These are phyloP conservation scores for Phytophthora syringae DNA, from an alignment of 352 stramenopile species.

Conservation along the genomic window DNA sequence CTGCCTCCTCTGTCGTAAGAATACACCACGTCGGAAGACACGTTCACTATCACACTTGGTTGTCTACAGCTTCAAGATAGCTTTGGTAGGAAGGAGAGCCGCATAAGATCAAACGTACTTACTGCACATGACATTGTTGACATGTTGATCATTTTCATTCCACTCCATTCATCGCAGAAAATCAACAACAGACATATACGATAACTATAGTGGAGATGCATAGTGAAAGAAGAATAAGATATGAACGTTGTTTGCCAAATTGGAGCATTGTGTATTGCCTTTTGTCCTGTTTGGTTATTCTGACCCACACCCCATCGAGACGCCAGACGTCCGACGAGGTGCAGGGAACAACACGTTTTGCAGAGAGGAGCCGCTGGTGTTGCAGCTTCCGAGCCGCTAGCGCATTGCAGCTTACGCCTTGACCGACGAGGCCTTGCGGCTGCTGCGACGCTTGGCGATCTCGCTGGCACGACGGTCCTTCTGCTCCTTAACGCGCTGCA, in stretches of 20 bases:
- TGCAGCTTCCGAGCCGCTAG: slow-evolving; percentile 27
- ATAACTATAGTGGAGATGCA: too few relatives aligned
- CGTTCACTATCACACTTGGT: slow-evolving; percentile 14
- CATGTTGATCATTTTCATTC: too few relatives aligned
- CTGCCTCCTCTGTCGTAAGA: slow-evolving; percentile 7
- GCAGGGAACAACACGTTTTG: slow-evolving; percentile 37
- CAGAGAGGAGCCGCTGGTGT: slow-evolving; percentile 29
- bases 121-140: too few relatives aligned
- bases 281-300: slow-evolving; percentile 52
- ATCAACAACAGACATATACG: too few relatives aligned
- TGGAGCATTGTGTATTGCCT: slow-evolving; percentile 47
- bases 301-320: slow-evolving; percentile 23
- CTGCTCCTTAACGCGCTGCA: slow-evolving; percentile 98
- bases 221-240: neutral
- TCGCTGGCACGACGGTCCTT: slow-evolving; percentile 97
- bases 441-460: slow-evolving; percentile 98
- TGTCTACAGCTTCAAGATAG: neutral
- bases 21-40: slow-evolving; percentile 23
- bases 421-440: slow-evolving; percentile 93
- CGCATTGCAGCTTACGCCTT: slow-evolving; percentile 79
- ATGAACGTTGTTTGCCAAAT: slow-evolving; percentile 35
- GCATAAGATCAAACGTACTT: slow-evolving; percentile 1
- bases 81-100: neutral
- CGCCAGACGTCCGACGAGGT: slow-evolving; percentile 2
- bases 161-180: too few relatives aligned